phyloP scores from a whole-genome alignment of 495 filamentous ascomycete genomes.

The Lophiotrema nucula region DNA sequence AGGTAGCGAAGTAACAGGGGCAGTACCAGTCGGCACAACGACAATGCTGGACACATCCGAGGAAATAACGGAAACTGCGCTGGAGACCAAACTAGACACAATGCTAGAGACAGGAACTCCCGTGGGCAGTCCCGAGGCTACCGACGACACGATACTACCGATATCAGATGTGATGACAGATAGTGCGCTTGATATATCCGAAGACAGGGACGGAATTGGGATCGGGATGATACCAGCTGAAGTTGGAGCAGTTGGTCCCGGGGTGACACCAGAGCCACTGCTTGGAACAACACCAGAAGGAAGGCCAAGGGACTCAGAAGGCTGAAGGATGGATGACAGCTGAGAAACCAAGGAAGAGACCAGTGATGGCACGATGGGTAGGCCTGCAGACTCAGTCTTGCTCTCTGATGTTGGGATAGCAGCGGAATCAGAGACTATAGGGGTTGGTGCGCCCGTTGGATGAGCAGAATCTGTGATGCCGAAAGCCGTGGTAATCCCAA shows the following conservation, averaged over 20 bases:
- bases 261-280: not conserved
- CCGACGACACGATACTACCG: conserved; percentile 27
- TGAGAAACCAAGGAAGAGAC: not conserved
- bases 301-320: not conserved
- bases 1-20: not conserved
- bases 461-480: conserved; percentile 2
- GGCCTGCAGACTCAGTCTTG: not conserved
- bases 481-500: conserved; percentile 32
- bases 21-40: conserved; percentile 21
- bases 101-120: conserved; percentile 11
- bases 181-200: conserved; percentile 12
- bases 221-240: not conserved
- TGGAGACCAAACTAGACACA: conserved; percentile 16
- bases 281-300: not conserved
- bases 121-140: conserved; percentile 9
- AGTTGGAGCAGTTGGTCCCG: conserved; percentile 2
- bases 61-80: not conserved
- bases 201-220: conserved; percentile 6
- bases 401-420: conserved; percentile 23
- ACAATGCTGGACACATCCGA: conserved; percentile 25
- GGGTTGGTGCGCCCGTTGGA: not conserved
- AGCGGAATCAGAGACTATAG: not conserved
- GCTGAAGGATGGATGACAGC: not conserved
- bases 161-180: conserved; percentile 25
- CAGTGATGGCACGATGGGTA: conserved; percentile 4